phyloP scores from a whole-genome alignment of 257 asterid genomes.

The Salvia miltiorrhiza region DNA sequence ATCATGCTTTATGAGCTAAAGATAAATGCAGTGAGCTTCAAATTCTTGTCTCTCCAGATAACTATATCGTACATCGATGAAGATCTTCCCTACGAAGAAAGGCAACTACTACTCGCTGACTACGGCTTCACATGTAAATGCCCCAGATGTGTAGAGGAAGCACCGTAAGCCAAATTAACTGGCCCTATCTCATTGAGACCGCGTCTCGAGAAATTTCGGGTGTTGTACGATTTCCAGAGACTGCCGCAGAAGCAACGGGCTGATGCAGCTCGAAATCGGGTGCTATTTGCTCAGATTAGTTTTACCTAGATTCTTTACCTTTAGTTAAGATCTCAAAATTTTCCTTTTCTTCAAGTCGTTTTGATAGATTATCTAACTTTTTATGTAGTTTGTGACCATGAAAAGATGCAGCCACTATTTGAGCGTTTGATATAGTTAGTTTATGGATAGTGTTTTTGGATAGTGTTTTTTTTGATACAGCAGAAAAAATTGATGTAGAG shows the following conservation, averaged over 20 bases:
- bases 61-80: slow-evolving; percentile 91
- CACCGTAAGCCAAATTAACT: slow-evolving; percentile 11
- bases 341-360: background rate
- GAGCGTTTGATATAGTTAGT: background rate
- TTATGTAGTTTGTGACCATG: background rate
- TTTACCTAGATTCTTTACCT: background rate
- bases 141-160: slow-evolving; percentile 62
- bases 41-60: slow-evolving; percentile 41
- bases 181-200: background rate
- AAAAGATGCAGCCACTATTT: too few relatives aligned
- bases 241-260: background rate
- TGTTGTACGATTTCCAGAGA: background rate
- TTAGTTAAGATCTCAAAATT: background rate
- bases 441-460: background rate
- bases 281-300: background rate
- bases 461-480: background rate
- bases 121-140: slow-evolving; percentile 84
- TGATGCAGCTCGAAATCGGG: background rate
- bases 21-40: background rate
- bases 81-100: slow-evolving; percentile 69
- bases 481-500: background rate
- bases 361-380: background rate
- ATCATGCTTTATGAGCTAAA: background rate
- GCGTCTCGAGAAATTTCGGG: background rate
- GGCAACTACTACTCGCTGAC: slow-evolving; percentile 71